Percentiles rank a stretch among this genome's conserved stretches.
Evolutionary conservation across 1,139 yeast species (phyloP).

Genomic region (Protomyces pachydermus): DNA sequence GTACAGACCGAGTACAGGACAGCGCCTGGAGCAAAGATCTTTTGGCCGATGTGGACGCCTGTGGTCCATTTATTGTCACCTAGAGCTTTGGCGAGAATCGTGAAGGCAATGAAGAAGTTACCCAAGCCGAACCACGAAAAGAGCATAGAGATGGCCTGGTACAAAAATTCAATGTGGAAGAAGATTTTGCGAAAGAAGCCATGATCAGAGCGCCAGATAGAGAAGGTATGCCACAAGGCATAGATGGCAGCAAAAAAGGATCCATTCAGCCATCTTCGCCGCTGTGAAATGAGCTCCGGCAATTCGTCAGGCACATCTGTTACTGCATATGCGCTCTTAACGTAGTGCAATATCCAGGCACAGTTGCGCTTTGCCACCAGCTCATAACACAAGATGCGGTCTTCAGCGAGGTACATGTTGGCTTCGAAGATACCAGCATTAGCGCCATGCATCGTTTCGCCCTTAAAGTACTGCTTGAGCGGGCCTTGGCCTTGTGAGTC

Average conservation of each 20-base stretch:
- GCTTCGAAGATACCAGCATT: conserved; percentile 68
- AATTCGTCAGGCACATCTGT: conserved; percentile 76
- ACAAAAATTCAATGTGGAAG: conserved; percentile 64
- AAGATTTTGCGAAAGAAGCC: conserved; percentile 56
- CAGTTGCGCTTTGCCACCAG: conserved; percentile 64
- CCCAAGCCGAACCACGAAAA: conserved; percentile 80
- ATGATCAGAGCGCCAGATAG: conserved; percentile 66
- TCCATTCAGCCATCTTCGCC: conserved; percentile 83
- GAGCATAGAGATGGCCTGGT: conserved; percentile 59
- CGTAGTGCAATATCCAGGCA: conserved; percentile 64
- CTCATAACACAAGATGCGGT: conserved; percentile 75
- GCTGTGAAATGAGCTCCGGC: conserved; percentile 68
- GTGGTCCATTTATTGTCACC: conserved; percentile 28
- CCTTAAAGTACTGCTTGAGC: conserved; percentile 70
- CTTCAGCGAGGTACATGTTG: conserved; percentile 83
- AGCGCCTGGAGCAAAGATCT: conserved; percentile 60
- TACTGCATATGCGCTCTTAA: conserved; percentile 70
- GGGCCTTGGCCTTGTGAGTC: conserved; percentile 63
- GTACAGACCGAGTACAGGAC: conserved; percentile 72
- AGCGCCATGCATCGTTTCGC: conserved; percentile 59
- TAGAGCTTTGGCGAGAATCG: conserved; percentile 36
- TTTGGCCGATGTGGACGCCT: conserved; percentile 25
- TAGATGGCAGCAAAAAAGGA: conserved; percentile 78
- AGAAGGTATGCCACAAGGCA: conserved; percentile 64
- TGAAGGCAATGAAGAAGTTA: conserved; percentile 68